Base-by-base conservation (phyloP, 129 eudicot genomes). In the Mikania micrantha region DNA sequence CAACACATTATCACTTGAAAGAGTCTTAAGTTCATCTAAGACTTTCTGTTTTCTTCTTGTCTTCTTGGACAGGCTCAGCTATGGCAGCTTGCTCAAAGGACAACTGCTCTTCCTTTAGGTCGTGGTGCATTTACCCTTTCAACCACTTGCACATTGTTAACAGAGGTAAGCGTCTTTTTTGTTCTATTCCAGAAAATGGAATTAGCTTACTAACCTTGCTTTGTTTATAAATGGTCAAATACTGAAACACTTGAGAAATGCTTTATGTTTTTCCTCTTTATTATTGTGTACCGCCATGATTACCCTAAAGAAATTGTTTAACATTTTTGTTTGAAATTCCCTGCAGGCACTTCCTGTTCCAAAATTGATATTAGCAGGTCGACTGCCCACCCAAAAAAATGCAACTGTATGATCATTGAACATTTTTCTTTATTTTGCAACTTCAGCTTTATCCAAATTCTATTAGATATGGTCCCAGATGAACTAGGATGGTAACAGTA, bases 101-200 rank as follows among this genome's bases (percentile, higher is more conserved):
- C 99, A 42, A 93, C 95, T 57, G 83, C 99, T 69, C 99, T 93
- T 31, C 90, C 99, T 60, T 67, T 88, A 75, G 99, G 99, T 8
- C 99, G 99, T 75, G 99, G 99, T 62, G 99, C 96, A 67, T 93
- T 93, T 76, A 93, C 99, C 38, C 96, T 93, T 78, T 90, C 96
- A 38, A 93, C 99, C 38, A 86, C 88, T 20, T 81, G 85, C 40
- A 86, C 99, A 49, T 92, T 93, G 77, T 78, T 93, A 73, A 93
- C 99, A 49, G 99, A 93, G 96, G 98, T 86, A 65, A 27, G 47
- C n/a, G 5, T 27, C 60, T 39, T 53, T 64, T 71, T 15, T 21
- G 0, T 47, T 3, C 45, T 57, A 52, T 28, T 64, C 40, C 36
- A 22, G 35, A 39, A 27, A 22, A 65, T 39, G 49, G 36, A 47